These are phyloP conservation scores for Stachybotrys chartarum DNA, from an alignment of 2,329 filamentous ascomycete genomes.

Conservation along the genomic window DNA sequence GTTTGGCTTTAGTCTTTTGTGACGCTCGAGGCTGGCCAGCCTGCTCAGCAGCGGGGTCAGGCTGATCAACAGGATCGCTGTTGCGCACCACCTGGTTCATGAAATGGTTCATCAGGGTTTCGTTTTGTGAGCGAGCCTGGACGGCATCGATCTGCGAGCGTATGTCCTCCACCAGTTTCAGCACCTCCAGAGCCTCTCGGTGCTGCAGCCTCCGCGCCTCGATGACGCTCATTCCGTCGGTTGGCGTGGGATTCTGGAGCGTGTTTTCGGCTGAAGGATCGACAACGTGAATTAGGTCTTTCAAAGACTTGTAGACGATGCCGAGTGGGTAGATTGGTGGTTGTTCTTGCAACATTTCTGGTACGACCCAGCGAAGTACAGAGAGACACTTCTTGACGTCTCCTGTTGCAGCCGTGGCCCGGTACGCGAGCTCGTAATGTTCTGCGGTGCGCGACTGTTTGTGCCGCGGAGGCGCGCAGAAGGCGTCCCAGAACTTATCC, in stretches of 20 bases:
- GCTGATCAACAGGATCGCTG: too few relatives aligned
- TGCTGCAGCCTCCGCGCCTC: slow-evolving; percentile 11
- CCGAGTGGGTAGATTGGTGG: slow-evolving; percentile 38
- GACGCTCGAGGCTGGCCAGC: too few relatives aligned
- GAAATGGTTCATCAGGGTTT: not conserved
- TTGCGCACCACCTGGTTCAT: not conserved
- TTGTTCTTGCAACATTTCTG: slow-evolving; percentile 51
- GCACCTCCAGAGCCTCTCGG: slow-evolving; percentile 23
- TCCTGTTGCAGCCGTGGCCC: slow-evolving; percentile 34
- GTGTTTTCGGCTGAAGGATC: slow-evolving; percentile 40
- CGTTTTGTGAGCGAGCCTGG: not conserved
- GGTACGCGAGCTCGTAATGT: slow-evolving; percentile 50
- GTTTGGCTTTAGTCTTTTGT: too few relatives aligned
- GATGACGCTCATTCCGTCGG: not conserved
- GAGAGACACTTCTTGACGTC: slow-evolving; percentile 36
- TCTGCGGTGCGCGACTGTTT: slow-evolving; percentile 37
- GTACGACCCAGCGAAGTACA: slow-evolving; percentile 45
- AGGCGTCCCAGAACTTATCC: slow-evolving; percentile 53
- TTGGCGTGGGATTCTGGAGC: slow-evolving; percentile 9
- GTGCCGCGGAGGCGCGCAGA: slow-evolving; percentile 47
- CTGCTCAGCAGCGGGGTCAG: too few relatives aligned
- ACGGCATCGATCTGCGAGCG: slow-evolving; percentile 6
- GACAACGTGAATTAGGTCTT: slow-evolving; percentile 46
- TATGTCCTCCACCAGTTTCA: slow-evolving; percentile 21
- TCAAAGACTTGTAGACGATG: slow-evolving; percentile 38